These are phyloP conservation scores for Nicotiana otophora DNA, from an alignment of 257 asterid species.

Conservation along the genomic window DNA sequence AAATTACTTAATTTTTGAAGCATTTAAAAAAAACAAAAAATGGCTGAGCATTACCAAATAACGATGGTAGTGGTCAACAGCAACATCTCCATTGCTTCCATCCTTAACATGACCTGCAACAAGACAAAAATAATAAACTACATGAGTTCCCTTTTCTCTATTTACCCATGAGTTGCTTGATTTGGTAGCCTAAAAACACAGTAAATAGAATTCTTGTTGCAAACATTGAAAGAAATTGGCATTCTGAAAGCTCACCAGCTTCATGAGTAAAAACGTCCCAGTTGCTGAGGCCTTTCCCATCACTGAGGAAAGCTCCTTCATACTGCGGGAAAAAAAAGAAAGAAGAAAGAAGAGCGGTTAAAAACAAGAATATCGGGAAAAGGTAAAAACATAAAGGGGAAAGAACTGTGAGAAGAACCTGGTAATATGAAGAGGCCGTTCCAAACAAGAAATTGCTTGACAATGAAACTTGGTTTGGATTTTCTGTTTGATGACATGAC, in stretches of 20 bases:
- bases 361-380: not conserved
- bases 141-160: no score
- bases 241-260: conserved; percentile 15
- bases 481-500: conserved; percentile 1
- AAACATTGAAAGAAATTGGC: not conserved
- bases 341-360: not conserved
- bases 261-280: conserved; percentile 44
- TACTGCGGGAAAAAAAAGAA: conserved; percentile 16
- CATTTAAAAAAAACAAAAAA: not conserved
- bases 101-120: conserved; percentile 35
- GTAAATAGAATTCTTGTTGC: not conserved
- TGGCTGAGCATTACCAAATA: conserved; percentile 23
- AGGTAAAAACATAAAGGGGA: not conserved
- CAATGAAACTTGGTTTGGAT: conserved; percentile 5
- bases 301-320: conserved; percentile 38
- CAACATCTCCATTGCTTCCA: conserved; percentile 48
- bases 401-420: conserved; percentile 22
- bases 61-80: conserved; percentile 47
- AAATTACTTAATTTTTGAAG: not conserved
- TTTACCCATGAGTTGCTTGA: no score
- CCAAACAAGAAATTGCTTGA: conserved; percentile 45
- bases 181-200: no score
- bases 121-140: not conserved
- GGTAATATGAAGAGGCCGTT: conserved; percentile 64
- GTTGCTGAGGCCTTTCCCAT: conserved; percentile 48